Percentiles rank a stretch among this genome's conserved stretches.
Conservation (phyloP, 805 yeast species). For the Zygosaccharomyces pseudorouxii region DNA sequence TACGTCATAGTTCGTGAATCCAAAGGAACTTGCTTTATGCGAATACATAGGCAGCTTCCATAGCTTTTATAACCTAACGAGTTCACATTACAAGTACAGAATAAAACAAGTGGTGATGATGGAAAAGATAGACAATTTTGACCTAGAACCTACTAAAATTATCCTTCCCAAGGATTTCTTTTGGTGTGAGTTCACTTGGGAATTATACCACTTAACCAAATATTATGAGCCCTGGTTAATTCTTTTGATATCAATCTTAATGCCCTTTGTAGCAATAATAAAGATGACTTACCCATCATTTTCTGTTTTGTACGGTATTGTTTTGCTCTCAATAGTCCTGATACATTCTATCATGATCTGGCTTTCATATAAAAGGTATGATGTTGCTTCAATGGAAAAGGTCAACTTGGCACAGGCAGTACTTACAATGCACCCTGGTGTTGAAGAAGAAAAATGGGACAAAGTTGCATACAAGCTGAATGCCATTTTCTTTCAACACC, state of each 20-base stretch:
- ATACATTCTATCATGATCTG: not conserved
- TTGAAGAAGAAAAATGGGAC: constrained; percentile 1
- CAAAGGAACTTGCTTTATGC: no score
- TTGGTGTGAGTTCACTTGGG: not conserved
- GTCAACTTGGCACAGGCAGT: not conserved
- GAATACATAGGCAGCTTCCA: no score
- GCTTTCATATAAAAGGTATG: not conserved
- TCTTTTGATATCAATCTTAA: not conserved
- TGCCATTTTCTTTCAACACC: not conserved
- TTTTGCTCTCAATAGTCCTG: not conserved
- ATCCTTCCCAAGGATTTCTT: not conserved
- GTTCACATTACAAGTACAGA: no score
- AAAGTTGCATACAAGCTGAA: constrained; percentile 4
- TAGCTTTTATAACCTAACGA: no score
- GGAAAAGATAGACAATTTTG: not conserved
- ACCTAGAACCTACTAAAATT: not conserved
- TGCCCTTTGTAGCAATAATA: not conserved
- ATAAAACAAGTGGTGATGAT: not conserved
- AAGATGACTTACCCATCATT: not conserved
- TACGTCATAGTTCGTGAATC: no score
- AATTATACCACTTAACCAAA: not conserved
- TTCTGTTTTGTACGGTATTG: not conserved
- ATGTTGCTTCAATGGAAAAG: not conserved
- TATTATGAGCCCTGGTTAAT: not conserved
- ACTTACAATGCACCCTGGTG: constrained; percentile 6